Percentiles rank a stretch among this genome's conserved stretches.
These are phyloP conservation scores for Juglanconis sp. DNA, from an alignment of 2,329 filamentous ascomycete genomes.

Conservation along the genomic window DNA sequence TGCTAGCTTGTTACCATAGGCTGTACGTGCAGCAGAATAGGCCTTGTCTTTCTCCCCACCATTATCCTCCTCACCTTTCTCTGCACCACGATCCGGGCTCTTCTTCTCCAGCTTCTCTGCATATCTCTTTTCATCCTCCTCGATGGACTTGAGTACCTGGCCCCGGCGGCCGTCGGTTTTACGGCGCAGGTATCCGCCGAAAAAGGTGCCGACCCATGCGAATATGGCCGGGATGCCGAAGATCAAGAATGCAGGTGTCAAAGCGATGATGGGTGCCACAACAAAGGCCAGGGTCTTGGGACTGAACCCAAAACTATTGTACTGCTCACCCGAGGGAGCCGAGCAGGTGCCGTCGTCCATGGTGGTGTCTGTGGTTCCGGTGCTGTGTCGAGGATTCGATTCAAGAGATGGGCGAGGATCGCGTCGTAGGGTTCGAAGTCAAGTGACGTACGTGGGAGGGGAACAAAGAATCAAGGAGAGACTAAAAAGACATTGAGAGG, in stretches of 20 bases:
- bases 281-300: constrained; percentile 25
- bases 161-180: constrained; percentile 61
- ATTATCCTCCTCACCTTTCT: constrained; percentile 45
- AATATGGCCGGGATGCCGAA: constrained; percentile 36
- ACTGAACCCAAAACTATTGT: constrained; percentile 29
- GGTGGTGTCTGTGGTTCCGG: constrained; percentile 22
- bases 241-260: constrained; percentile 30
- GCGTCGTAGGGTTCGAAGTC: not conserved
- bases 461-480: not conserved
- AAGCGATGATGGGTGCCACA: constrained; percentile 27
- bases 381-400: not conserved
- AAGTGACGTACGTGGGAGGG: not conserved
- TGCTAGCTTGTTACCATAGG: constrained; percentile 39
- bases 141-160: constrained; percentile 52
- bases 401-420: too few relatives aligned
- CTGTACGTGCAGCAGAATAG: constrained; percentile 33
- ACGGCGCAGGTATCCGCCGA: constrained; percentile 61
- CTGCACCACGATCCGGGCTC: constrained; percentile 23
- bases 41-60: constrained; percentile 69
- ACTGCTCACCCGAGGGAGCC: constrained; percentile 25
- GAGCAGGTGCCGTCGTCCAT: constrained; percentile 23
- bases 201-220: constrained; percentile 35
- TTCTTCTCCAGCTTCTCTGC: constrained; percentile 27
- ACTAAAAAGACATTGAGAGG: not conserved
- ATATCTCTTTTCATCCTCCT: constrained; percentile 39